phyloP scores from a whole-genome alignment of 2,329 filamentous ascomycete genomes.

The Leptographium lundbergii region DNA sequence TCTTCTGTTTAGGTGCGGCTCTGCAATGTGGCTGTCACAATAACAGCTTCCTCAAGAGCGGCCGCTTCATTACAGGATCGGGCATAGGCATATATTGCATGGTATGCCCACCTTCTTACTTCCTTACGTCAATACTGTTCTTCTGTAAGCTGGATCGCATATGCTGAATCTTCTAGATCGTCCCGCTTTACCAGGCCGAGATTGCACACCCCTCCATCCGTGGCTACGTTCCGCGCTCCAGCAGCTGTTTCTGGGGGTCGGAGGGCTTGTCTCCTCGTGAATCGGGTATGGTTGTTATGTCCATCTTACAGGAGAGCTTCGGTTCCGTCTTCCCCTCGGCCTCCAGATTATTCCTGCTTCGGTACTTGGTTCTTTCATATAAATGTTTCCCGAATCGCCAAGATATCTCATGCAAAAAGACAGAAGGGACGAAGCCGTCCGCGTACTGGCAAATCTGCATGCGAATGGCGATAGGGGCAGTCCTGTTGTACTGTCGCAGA shows the following conservation, averaged over 20 bases:
- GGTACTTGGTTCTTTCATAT: conserved; percentile 16
- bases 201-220: conserved; percentile 50
- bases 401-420: conserved; percentile 23
- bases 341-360: conserved; percentile 28
- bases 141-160: background rate
- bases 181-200: conserved; percentile 55
- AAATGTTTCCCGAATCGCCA: conserved; percentile 25
- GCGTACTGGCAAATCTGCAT: conserved; percentile 20
- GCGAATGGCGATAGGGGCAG: conserved; percentile 15
- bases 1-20: conserved; percentile 48
- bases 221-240: conserved; percentile 48
- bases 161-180: conserved; percentile 44
- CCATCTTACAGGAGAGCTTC: background rate
- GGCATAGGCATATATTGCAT: conserved; percentile 32
- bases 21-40: conserved; percentile 44
- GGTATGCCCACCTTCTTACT: background rate
- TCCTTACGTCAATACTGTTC: too few relatives aligned
- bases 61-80: conserved; percentile 43
- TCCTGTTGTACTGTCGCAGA: conserved; percentile 3
- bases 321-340: conserved; percentile 31
- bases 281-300: conserved; percentile 36
- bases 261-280: conserved; percentile 46
- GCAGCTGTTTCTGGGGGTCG: conserved; percentile 54
- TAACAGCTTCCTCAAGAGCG: conserved; percentile 44
- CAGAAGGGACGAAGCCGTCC: conserved; percentile 25